Base-by-base conservation (phyloP, 345 rosid species). In the Eucalyptus brandiana region DNA sequence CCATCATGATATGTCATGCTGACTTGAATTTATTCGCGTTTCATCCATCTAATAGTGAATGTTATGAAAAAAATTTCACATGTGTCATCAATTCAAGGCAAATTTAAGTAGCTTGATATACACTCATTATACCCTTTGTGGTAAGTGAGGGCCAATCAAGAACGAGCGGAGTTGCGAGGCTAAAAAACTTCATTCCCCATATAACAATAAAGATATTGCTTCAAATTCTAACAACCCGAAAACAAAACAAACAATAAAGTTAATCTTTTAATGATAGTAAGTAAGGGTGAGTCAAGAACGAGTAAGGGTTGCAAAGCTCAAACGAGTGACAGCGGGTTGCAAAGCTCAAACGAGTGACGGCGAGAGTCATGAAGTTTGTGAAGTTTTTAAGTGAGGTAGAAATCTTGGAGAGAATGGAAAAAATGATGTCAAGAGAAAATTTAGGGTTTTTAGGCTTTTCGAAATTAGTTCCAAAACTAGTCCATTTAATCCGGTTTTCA, bases 311-410 rank as follows among this genome's bases (percentile, higher is more conserved):
- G 58, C 1, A 4, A 53, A 53, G 58, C 24, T 53, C 11, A 0
- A 53, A 53, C 0, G 2, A 53, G 26, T 53, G 5, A 53, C 1
- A 1, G 30, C n/a, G 58, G 24, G 11, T 19, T 19, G 58, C 1
- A 4, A 53, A 53, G 58, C 24, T 53, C 11, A 0, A 53, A 53
- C 0, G 2, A 53, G 26, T 53, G 5, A 53, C 1, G 1, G 30
- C 6, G 1, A 56, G 30, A 56, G 62, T 23, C 62, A 24, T 56
- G 62, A 24, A 56, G 62, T 56, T 23, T 56, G 10, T 56, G 62
- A 24, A 56, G 62, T 56, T 23, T 56, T 24, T 2, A 24, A 56
- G 62, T 23, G 28, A 56, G 30, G 30, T 24, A 56, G 30, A 23
- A 54, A 54, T 54, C 60, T 54, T 54, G 28, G 12, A 54, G 2